Conservation (phyloP, 2,329 filamentous ascomycete genomes). For the Beauveria rudraprayagi region DNA sequence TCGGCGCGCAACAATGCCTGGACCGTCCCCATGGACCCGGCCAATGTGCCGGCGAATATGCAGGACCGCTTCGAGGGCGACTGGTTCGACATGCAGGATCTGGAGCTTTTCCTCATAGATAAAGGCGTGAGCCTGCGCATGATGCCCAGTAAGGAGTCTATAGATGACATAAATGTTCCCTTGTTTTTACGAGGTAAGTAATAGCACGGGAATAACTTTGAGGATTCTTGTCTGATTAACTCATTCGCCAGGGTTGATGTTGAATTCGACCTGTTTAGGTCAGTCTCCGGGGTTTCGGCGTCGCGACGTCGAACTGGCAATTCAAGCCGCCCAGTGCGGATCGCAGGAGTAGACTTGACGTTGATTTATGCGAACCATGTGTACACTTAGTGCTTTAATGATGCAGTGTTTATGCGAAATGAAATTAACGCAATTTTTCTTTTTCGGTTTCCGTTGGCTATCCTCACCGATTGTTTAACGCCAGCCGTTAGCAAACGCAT, state of each 20-base stretch:
- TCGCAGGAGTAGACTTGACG: not conserved
- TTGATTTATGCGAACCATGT: not conserved
- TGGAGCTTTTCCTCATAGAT: slow-evolving; percentile 13
- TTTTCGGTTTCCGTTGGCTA: not conserved
- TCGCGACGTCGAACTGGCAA: slow-evolving; percentile 12
- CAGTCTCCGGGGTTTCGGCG: slow-evolving; percentile 14
- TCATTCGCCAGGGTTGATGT: slow-evolving; percentile 1
- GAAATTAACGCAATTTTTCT: not conserved
- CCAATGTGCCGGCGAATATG: slow-evolving; percentile 10
- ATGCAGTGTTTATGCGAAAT: not conserved
- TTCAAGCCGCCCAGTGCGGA: not conserved
- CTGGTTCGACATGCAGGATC: slow-evolving; percentile 16
- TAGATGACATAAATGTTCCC: not conserved
- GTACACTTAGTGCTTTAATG: slow-evolving; percentile 1
- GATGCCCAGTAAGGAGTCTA: not conserved
- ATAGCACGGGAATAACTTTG: not conserved
- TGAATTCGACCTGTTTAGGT: slow-evolving; percentile 12
- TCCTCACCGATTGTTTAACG: no score
- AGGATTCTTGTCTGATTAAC: not conserved
- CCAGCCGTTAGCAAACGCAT: no score
- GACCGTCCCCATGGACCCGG: slow-evolving; percentile 10
- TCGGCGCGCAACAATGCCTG: slow-evolving; percentile 3
- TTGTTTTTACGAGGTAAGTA: slow-evolving; percentile 4
- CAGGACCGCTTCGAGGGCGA: slow-evolving; percentile 13
- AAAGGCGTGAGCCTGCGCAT: slow-evolving; percentile 5